phyloP scores from a whole-genome alignment of 331 rosid species.

The Spiraea crenata region DNA sequence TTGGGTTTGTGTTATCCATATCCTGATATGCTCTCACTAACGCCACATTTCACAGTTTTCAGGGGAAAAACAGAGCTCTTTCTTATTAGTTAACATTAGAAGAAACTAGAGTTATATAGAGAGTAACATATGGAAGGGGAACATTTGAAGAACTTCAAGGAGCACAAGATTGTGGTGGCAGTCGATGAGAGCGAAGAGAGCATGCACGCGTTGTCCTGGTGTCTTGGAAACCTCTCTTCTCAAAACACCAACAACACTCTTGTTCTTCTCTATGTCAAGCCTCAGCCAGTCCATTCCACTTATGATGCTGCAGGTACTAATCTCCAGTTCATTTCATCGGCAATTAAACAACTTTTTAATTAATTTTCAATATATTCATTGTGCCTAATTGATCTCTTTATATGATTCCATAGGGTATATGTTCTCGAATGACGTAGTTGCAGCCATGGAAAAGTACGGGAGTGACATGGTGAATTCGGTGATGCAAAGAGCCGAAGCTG shows the following conservation, averaged over 20 bases:
- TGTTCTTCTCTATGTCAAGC: slow-evolving; percentile 70
- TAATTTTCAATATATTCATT: not conserved
- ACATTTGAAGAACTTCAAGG: slow-evolving; percentile 32
- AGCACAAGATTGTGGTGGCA: slow-evolving; percentile 61
- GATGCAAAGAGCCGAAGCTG: slow-evolving; percentile 66
- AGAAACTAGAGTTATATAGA: too few relatives aligned
- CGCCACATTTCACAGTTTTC: not conserved
- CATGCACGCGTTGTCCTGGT: slow-evolving; percentile 78
- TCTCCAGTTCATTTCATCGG: not conserved
- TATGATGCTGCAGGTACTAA: slow-evolving; percentile 65
- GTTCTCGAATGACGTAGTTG: slow-evolving; percentile 51
- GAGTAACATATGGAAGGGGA: slow-evolving; percentile 20
- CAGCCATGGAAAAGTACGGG: slow-evolving; percentile 50
- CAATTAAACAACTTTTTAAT: not conserved
- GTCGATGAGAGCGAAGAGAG: slow-evolving; percentile 89
- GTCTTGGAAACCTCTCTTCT: slow-evolving; percentile 55
- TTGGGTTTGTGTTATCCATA: slow-evolving; percentile 26
- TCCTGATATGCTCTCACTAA: slow-evolving; percentile 17
- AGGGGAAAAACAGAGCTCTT: not conserved
- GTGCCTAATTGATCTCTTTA: not conserved
- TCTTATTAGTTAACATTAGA: too few relatives aligned
- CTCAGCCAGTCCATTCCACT: slow-evolving; percentile 52
- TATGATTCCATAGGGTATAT: slow-evolving; percentile 46
- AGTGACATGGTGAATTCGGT: slow-evolving; percentile 55
- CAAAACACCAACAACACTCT: slow-evolving; percentile 43